Base-by-base conservation (phyloP, 2,329 filamentous ascomycete species). In the Pezicula carpinea region DNA sequence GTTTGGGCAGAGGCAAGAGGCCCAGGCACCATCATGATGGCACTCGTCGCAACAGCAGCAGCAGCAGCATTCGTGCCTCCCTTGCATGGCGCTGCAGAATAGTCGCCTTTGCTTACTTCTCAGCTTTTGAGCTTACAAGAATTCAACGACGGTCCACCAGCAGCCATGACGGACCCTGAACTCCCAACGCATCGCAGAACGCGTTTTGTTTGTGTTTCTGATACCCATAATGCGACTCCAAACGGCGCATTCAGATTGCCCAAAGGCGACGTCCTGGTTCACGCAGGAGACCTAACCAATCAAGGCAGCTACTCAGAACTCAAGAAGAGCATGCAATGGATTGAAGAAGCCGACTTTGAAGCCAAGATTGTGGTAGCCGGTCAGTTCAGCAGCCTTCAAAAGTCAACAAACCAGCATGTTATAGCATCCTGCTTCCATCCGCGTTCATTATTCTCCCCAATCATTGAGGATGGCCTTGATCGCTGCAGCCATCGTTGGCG, bases 281-380 rank as follows among this genome's bases (percentile, higher is more conserved):
- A 89, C 60, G 85, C 86, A 1, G 86, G 87, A 6, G 87, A 91
- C 61, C 65, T 91, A 54, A 88, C 85, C 3, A 89, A 89, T 61
- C 80, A 85, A 60, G 87, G 87, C 14, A 83, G 70, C 53, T 70
- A 70, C 53, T 69, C 69, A 6, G 79, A 83, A 66, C 69, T 89
- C 15, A 73, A 76, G 42, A 83, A 76, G 57, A 75, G 79, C 0
- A 70, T 86, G 0, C 66, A 71, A 17, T 91, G 86, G 85, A 70
- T 90, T 6, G 79, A 86, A 53, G 75, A 74, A 44, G 74, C 82
- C 3, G 73, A 81, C 42, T 89, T 87, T 48, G 81, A 87, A 57
- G 74, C 74, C 57, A 89, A 87, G 61, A 79, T 89, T 53, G 75
- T 89, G 33, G 67, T 89, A 53, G 84, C 83, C 52, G 84, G 82